Evolutionary conservation across 768 basidiomycete species (phyloP), one percentile per base, ranked within the genome.

Genomic region (Fomitopsis pulvina): DNA sequence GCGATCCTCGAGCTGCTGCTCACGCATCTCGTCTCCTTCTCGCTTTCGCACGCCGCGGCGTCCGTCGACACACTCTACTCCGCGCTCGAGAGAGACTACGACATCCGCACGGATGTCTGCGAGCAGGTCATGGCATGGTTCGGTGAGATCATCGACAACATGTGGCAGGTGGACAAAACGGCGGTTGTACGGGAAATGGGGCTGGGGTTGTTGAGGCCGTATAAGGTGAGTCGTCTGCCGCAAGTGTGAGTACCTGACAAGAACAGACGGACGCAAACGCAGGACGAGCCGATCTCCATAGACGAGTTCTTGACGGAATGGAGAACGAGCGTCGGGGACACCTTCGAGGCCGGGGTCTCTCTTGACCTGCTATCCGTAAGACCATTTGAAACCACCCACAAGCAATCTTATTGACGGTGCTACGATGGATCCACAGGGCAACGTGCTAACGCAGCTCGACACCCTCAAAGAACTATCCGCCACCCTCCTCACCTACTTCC

Each of bases 91-190:
- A 75, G 85, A 38, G 85, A 88, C 2, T 83, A 92, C 59, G 88
- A 89, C 18, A 67, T 94, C 14, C 72, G 79, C 7, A 67, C 77
- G 6, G 62, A 70, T 2, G 76, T 92, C 25, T 75, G 80, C 7
- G 67, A 62, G 6, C 89, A 92, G 61, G 74, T 92, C 24, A 79
- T 96, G 72, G 62, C 68, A 0, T 94, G 94, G 85, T 97, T 95
- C 57, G 92, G 92, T 14, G 68, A 71, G 3, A 64, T 84, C 3
- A 58, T 49, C 8, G 57, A 52, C 18, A 63, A 66, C 14, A 70
- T 71, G 16, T 93, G 92, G 90, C 73, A 62, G 37, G 78, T 87
- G 75, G 75, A 92, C 48, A 71, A 75, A 27, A 65, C 70, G 4
- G 71, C 71, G 2, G 69, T 89, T 14, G 76, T 93, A 6, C 78